phyloP scores from a whole-genome alignment of 495 filamentous ascomycete species.

The Hamigera avellanea region DNA sequence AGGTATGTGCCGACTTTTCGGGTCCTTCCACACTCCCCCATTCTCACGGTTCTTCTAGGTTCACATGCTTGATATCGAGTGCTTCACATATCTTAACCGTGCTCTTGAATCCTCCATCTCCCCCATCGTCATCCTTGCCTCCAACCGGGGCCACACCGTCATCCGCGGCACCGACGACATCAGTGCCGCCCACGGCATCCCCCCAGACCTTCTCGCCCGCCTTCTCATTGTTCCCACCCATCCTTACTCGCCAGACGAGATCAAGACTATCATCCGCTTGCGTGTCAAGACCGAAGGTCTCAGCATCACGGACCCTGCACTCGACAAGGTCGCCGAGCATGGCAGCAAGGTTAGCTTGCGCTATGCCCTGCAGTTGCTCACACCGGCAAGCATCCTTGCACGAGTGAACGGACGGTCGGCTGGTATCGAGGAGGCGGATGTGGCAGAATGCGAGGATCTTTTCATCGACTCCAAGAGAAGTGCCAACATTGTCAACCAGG shows the following conservation, averaged over 20 bases:
- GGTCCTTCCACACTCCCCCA: not conserved
- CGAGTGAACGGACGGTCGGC: constrained; percentile 54
- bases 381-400: constrained; percentile 68
- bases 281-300: constrained; percentile 74
- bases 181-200: constrained; percentile 81
- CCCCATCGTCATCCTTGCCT: constrained; percentile 93
- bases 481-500: constrained; percentile 55
- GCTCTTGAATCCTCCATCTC: constrained; percentile 87
- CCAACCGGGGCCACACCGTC: constrained; percentile 83
- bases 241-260: constrained; percentile 72
- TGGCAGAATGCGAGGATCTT: constrained; percentile 78
- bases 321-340: constrained; percentile 74
- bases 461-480: constrained; percentile 86
- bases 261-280: constrained; percentile 76
- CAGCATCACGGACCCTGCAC: constrained; percentile 65
- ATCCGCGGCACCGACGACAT: constrained; percentile 80
- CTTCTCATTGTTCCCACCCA: constrained; percentile 92
- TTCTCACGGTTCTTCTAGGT: constrained; percentile 59
- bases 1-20: constrained; percentile 47
- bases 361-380: constrained; percentile 85
- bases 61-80: constrained; percentile 98
- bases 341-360: constrained; percentile 79
- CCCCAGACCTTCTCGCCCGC: constrained; percentile 81
- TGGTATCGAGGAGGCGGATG: constrained; percentile 70
- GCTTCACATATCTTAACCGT: constrained; percentile 97